Base-by-base conservation (phyloP, 306 rosid species). In the Fragaria iinumae region DNA sequence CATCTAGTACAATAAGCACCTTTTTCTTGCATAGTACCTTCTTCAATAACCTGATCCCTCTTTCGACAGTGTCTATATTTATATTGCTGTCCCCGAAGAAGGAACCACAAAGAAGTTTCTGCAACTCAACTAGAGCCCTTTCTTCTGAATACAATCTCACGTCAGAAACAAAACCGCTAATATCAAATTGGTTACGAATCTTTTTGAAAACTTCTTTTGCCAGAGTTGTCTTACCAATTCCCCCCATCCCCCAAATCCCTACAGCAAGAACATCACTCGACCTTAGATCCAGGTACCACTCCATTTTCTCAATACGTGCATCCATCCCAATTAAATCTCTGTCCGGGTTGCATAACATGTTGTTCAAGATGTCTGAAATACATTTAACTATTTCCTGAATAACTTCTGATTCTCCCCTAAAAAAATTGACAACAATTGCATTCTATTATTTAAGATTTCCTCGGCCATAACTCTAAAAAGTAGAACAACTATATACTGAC, bases 1-100 rank as follows among this genome's bases (percentile, higher is more conserved):
- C 69, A 3, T 77, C 80, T 5, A 77, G 80, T 10, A 77, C 57
- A 1, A 77, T 39, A 2, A 27, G 59, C 59, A 53, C 59, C 59
- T 53, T 53, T 53, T 53, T 53, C 23, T 53, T 20, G 21, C 11
- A 2, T 8, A 53, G 4, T 20, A 20, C 25, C 11, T 18, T 18
- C 59, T n/a, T 53, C 7, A 20, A 53, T 12, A 53, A 53, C 11
- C 23, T 53, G 23, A 18, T 21, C 52, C 55, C 55, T 50, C 55
- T 50, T 50, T 16, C 2, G 1, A 50, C 55, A 16, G 55, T 50
- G 55, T 50, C 55, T 50, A 17, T 17, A 16, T 50, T 50, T 1
- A 50, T 50, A 50, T 50, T 16, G 55, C 8, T 50, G n/a, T 50
- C 55, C n/a, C 55, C 55, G 2, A 17, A 14, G 17, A 50, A 50